Evolutionary conservation across 202 grass and related monocot species (phyloP).

Genomic region (Carex sylvatica): DNA sequence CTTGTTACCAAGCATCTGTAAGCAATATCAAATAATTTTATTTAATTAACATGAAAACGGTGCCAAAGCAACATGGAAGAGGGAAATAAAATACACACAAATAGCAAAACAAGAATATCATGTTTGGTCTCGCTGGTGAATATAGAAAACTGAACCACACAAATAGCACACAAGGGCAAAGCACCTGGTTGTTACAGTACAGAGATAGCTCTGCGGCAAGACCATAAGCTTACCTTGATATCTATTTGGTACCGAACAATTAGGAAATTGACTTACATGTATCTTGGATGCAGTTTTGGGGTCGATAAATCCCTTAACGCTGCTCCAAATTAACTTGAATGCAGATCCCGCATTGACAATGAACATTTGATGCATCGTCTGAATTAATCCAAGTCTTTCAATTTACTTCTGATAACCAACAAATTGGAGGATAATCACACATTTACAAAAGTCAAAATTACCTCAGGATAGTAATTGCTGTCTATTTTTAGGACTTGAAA

Average conservation of each 20-base stretch:
- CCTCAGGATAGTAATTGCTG: conserved; percentile 97
- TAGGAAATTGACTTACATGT: conserved; percentile 49
- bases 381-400: conserved; percentile 20
- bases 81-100: neutral
- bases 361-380: conserved; percentile 98
- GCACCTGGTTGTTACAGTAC: neutral
- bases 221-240: neutral
- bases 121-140: neutral
- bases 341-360: conserved; percentile 77
- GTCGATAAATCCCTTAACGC: conserved; percentile 89
- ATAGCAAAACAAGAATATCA: neutral
- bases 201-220: neutral
- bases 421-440: neutral
- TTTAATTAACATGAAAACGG: neutral
- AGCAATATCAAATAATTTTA: neutral
- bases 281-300: conserved; percentile 97
- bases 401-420: neutral
- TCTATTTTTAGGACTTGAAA: conserved; percentile 93
- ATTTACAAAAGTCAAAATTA: conserved; percentile 18
- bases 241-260: neutral
- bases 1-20: conserved; percentile 83
- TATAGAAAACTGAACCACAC: neutral
- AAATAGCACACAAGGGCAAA: neutral
- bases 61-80: neutral
- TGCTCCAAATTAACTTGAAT: conserved; percentile 92